Evolutionary conservation across 116 monocot genomes (phyloP), one percentile per base, ranked within the genome.

Genomic region (Thalassia testudinum): DNA sequence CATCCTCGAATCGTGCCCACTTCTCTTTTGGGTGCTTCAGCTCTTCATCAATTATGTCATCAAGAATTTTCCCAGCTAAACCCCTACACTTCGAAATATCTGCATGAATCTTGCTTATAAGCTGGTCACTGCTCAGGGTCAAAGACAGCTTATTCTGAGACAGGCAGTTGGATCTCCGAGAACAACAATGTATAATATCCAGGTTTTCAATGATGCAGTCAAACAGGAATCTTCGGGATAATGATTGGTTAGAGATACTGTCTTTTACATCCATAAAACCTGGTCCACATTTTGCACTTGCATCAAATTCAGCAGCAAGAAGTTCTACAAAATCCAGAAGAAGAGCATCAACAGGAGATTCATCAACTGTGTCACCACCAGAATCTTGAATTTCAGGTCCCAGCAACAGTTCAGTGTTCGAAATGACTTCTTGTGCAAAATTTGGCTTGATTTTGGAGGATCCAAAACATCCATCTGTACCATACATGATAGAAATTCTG

Each of bases 161-260:
- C 30, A 34, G 3, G 30, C 30, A 34, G 30, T 10, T 5, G 30
- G 30, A 34, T 34, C 30, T 34, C 30, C 30, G 10, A n/a, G n/a
- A n/a, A 10, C 27, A 37, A 21, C 54, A 30, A 29, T 68, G 83
- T 26, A 66, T 83, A 15, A 26, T 56, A 58, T 83, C 68, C 56
- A 87, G 60, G 22, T 62, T 64, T 56, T 93, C 83, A 25, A 87
- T 68, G 22, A 81, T 76, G 67, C 66, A 74, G 59, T 92, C 87
- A 49, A 80, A 71, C 14, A 87, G 48, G 25, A 77, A 70, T 15
- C 60, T 64, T 14, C 62, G 56, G 6, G 70, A 45, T 24, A 47
- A 40, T 18, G 56, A 24, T n/a, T 43, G 49, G 38, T 75, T 47
- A 34, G 30, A 10, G 10, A 5, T 3, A 10, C 6, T 10, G 30